Base-by-base conservation (phyloP, 768 basidiomycete genomes). In the Naganishia vishniacii region DNA sequence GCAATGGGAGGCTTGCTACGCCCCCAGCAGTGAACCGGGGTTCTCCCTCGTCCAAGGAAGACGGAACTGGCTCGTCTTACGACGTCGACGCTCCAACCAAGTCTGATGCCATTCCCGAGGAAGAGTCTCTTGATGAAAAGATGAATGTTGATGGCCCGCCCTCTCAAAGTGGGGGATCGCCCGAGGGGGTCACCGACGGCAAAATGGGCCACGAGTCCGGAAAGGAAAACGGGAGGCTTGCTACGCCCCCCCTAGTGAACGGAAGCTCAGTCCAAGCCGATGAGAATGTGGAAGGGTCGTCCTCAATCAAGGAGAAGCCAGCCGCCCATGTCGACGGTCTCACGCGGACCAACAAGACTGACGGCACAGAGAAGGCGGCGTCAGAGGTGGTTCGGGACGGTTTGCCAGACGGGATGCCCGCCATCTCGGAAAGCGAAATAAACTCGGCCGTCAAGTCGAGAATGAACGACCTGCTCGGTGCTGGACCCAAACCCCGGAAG, bases 401-500 rank as follows among this genome's bases (percentile, higher is more conserved):
- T 8, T 34, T 26, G 59, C n/a, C 20, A 1, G 44, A 29, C 26
- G 47, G 20, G 5, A 48, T 18, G 61, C 59, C 59, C 18, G n/a
- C n/a, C 1, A 47, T 45, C 11, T 29, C 45, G 15, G 42, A 60
- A 34, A 42, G 59, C 26, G 59, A 60, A 32, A 47, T 47, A 31
- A 20, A 40, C 3, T n/a, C 53, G 32, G 53, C 53, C 11, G 18
- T 56, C 37, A 34, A 40, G 23, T 3, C 53, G 18, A 34, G 53
- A 11, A 40, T 56, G 32, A 40, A 56, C 11, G 32, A 60, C 25
- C 48, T 63, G 23, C 28, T 51, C 29, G 53, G 20, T 6, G 56
- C 68, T 8, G 70, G 68, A 20, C 70, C 70, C 0, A 37, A 25
- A 9, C 62, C 61, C 18, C 62, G 62, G 9, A 62, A 65, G n/a